phyloP scores from a whole-genome alignment of 176 grass and related monocot genomes.

The Cymbopogon citratus region DNA sequence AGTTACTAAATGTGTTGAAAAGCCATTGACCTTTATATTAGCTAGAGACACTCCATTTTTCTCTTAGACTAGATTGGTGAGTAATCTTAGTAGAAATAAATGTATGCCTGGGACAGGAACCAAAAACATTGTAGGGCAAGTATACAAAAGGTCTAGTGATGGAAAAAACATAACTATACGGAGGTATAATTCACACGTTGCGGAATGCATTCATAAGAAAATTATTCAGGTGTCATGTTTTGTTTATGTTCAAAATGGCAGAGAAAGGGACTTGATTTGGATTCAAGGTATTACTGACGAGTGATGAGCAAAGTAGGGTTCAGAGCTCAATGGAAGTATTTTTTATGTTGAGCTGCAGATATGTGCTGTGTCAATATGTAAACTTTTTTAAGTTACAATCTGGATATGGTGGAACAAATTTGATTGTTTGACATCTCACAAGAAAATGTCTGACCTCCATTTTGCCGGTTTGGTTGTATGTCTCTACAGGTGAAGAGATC shows the following conservation, averaged over 20 bases:
- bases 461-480: slow-evolving; percentile 4
- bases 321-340: neutral
- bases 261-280: neutral
- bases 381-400: neutral
- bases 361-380: neutral
- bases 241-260: neutral
- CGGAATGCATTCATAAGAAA: neutral
- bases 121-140: neutral
- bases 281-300: slow-evolving; percentile 12
- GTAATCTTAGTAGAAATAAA: neutral
- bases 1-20: neutral
- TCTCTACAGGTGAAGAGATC: slow-evolving; percentile 73
- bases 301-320: neutral
- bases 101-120: neutral
- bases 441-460: neutral
- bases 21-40: neutral
- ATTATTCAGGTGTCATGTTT: neutral
- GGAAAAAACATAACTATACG: neutral
- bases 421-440: neutral
- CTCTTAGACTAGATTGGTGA: neutral
- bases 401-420: slow-evolving; percentile 1
- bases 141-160: neutral
- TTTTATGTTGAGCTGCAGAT: neutral
- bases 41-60: neutral
- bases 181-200: neutral